These are phyloP conservation scores for Vitis rotundifolia DNA, from an alignment of 164 flowering plant species.

Conservation along the genomic window DNA sequence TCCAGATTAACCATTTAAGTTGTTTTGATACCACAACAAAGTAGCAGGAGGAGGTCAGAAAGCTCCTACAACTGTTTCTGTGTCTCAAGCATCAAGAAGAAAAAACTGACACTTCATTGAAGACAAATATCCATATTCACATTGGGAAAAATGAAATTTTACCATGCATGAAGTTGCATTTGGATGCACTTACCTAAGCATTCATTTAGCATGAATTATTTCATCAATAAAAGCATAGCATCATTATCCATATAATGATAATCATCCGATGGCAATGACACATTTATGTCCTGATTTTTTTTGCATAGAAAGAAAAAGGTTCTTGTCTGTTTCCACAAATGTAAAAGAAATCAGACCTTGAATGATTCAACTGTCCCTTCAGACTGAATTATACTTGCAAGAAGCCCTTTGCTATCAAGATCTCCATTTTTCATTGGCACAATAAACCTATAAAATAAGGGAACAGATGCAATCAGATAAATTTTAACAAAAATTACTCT, in stretches of 20 bases:
- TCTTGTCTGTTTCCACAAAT: no score
- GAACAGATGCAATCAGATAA: slow-evolving; percentile 2
- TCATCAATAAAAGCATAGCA: neutral
- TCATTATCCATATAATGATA: neutral
- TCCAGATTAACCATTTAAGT: neutral
- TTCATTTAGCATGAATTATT: neutral
- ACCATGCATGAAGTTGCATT: no score
- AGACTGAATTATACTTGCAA: slow-evolving; percentile 49
- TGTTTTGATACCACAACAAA: neutral
- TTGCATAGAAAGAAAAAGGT: neutral
- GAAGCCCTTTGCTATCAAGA: slow-evolving; percentile 79
- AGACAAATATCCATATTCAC: no score
- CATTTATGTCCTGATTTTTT: neutral
- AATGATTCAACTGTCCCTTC: slow-evolving; percentile 85
- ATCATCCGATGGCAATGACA: neutral
- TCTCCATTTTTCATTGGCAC: slow-evolving; percentile 95
- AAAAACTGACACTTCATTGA: no score
- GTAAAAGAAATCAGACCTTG: slow-evolving; percentile 46
- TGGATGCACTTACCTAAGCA: neutral
- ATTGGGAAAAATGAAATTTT: no score
- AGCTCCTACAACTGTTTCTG: neutral
- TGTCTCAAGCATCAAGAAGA: no score
- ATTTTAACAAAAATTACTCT: neutral
- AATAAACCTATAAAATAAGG: slow-evolving; percentile 51
- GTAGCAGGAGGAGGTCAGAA: neutral